A percentile compares a stretch with the other conserved stretches of the same genome.
Evolutionary conservation across 2,329 filamentous ascomycete genomes (phyloP).

Genomic region (Drechslerella coelobrocha): DNA sequence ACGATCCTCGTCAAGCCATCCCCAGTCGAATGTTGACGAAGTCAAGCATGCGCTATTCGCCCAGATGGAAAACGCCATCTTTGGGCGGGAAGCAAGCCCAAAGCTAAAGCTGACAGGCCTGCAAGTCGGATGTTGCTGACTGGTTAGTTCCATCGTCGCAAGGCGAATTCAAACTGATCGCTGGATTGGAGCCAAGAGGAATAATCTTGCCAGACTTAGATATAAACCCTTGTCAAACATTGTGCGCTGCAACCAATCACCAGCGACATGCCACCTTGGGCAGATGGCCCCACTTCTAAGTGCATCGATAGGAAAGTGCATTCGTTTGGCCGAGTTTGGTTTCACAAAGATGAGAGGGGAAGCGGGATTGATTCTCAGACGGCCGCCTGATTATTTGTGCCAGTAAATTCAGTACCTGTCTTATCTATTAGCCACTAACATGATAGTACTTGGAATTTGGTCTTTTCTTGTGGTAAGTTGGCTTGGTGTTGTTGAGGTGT

Average conservation of each 20-base stretch:
- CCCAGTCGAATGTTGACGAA: constrained; percentile 2
- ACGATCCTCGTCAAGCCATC: constrained; percentile 28
- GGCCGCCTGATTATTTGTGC: constrained; percentile 19
- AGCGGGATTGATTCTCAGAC: constrained; percentile 5
- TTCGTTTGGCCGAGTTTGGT: constrained; percentile 34
- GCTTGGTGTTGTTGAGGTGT: too few relatives aligned
- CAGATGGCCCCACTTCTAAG: constrained; percentile 17
- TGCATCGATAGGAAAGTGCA: constrained; percentile 31
- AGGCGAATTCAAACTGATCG: constrained; percentile 8
- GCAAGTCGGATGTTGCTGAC: too few relatives aligned
- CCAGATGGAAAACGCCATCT: constrained; percentile 19
- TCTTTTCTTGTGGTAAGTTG: too few relatives aligned
- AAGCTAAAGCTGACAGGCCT: too few relatives aligned
- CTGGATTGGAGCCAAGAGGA: constrained; percentile 26
- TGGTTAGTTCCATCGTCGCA: constrained; percentile 33
- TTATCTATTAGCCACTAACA: too few relatives aligned
- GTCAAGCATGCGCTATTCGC: constrained; percentile 19
- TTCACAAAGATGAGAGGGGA: constrained; percentile 42
- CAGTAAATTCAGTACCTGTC: neutral
- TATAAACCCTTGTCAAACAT: constrained; percentile 32
- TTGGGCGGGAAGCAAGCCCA: too few relatives aligned
- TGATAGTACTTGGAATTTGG: too few relatives aligned
- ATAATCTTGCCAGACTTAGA: constrained; percentile 8
- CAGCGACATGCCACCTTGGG: constrained; percentile 48
- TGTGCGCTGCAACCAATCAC: constrained; percentile 39